Conservation (phyloP, 2,329 filamentous ascomycete genomes). For the Gremmenia infestans region DNA sequence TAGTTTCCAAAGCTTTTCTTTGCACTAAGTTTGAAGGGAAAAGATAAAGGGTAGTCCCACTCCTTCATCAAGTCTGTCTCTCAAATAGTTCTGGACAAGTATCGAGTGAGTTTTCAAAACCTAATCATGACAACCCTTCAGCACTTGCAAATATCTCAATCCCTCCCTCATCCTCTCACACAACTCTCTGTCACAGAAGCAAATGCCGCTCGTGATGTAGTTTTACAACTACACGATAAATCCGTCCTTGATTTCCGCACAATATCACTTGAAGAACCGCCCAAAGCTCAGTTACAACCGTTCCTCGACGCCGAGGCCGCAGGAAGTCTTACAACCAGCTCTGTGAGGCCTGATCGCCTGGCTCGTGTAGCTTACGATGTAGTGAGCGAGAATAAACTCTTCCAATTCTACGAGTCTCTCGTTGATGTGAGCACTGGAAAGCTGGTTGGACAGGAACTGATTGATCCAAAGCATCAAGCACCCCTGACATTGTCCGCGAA, state of each 20-base stretch:
- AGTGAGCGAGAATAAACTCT: conserved; percentile 46
- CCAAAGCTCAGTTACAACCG: conserved; percentile 44
- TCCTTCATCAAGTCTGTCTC: neutral
- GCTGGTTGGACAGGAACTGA: conserved; percentile 39
- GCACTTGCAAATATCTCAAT: neutral
- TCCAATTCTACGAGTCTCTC: conserved; percentile 49
- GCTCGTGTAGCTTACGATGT: conserved; percentile 53
- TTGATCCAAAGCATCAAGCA: conserved; percentile 45
- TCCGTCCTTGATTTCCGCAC: conserved; percentile 54
- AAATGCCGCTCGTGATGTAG: conserved; percentile 46
- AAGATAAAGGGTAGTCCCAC: neutral
- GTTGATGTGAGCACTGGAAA: conserved; percentile 41
- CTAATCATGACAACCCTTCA: conserved; percentile 2
- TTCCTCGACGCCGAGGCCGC: conserved; percentile 44
- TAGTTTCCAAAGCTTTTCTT: neutral
- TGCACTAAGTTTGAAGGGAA: neutral
- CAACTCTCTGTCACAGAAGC: conserved; percentile 42
- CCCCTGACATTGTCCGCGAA: conserved; percentile 39
- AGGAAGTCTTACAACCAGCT: conserved; percentile 33
- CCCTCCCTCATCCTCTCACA: conserved; percentile 41
- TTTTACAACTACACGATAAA: conserved; percentile 29
- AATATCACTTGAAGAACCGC: conserved; percentile 51
- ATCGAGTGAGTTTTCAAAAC: neutral
- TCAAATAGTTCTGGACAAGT: neutral
- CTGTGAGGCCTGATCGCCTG: conserved; percentile 42